Conservation (phyloP, 2,329 filamentous ascomycete genomes). For the Alternaria viburni region DNA sequence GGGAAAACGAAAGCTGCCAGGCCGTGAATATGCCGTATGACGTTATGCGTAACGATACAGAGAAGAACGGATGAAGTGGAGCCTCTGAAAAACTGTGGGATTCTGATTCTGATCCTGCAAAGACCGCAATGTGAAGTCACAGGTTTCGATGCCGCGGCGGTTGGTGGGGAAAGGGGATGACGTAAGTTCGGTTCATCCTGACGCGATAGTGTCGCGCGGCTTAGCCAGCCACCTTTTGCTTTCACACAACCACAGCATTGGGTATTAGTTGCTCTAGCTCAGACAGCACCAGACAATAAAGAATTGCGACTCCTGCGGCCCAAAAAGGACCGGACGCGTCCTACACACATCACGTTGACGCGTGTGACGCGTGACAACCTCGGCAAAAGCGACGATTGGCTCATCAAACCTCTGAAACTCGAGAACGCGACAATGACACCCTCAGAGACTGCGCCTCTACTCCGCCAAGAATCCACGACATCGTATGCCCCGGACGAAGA, state of each 20-base stretch:
- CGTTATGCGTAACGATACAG: neutral
- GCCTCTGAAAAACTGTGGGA: too few species aligned
- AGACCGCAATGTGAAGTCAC: neutral
- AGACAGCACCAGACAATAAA: neutral
- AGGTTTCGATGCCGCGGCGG: neutral
- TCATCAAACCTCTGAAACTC: neutral
- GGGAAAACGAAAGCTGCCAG: neutral
- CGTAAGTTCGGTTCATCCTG: constrained; percentile 7
- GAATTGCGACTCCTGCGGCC: neutral
- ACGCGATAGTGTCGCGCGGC: constrained; percentile 6
- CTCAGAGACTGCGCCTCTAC: constrained; percentile 32
- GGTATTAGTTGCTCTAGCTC: neutral
- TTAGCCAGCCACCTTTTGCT: neutral
- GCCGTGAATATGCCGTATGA: neutral
- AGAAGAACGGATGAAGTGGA: neutral
- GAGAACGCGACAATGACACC: constrained; percentile 23
- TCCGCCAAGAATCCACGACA: constrained; percentile 16
- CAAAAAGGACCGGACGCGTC: neutral
- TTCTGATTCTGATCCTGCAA: neutral
- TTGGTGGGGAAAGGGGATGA: neutral
- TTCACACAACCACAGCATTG: neutral
- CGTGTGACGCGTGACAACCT: neutral
- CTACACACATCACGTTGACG: neutral
- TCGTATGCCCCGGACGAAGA: constrained; percentile 19
- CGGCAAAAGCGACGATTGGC: constrained; percentile 1